phyloP scores from a whole-genome alignment of 352 stramenopile genomes.

The Phytophthora syringae region DNA sequence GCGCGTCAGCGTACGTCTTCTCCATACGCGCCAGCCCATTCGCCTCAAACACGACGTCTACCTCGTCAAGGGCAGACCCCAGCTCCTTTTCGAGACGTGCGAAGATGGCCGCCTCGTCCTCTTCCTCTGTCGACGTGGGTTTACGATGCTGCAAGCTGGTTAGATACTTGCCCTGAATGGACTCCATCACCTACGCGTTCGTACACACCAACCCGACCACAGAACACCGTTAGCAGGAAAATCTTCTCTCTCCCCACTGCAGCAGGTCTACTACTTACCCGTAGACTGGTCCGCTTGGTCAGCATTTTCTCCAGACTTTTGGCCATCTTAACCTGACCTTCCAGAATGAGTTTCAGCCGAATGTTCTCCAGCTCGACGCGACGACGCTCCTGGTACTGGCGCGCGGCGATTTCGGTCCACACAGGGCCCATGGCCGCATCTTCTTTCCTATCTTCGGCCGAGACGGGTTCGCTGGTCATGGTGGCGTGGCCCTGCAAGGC shows the following conservation, averaged over 20 bases:
- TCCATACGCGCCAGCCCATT: conserved; percentile 58
- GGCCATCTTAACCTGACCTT: conserved; percentile 61
- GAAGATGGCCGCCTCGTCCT: conserved; percentile 59
- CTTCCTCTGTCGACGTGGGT: conserved; percentile 42
- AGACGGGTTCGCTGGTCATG: conserved; percentile 17
- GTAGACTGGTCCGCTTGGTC: conserved; percentile 54
- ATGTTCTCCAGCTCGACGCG: conserved; percentile 66
- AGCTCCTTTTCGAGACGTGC: conserved; percentile 50
- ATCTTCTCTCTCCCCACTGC: conserved; percentile 7
- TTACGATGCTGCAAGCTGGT: conserved; percentile 48
- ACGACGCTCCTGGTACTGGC: conserved; percentile 56
- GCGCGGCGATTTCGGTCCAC: conserved; percentile 60
- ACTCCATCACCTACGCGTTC: conserved; percentile 49
- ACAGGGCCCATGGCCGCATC: conserved; percentile 47
- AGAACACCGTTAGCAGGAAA: conserved; percentile 29
- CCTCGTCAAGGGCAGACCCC: conserved; percentile 46
- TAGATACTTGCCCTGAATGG: conserved; percentile 51
- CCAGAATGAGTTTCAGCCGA: conserved; percentile 53
- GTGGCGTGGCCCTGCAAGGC: conserved; percentile 28
- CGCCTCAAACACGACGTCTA: conserved; percentile 58
- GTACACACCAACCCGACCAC: conserved; percentile 34
- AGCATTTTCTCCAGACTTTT: conserved; percentile 62
- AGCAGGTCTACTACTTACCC: conserved; percentile 25
- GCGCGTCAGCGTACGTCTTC: conserved; percentile 53
- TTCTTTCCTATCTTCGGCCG: conserved; percentile 31